Evolutionary conservation across 768 basidiomycete genomes (phyloP).

Genomic region (Boletus pseudo-olivaceus): DNA sequence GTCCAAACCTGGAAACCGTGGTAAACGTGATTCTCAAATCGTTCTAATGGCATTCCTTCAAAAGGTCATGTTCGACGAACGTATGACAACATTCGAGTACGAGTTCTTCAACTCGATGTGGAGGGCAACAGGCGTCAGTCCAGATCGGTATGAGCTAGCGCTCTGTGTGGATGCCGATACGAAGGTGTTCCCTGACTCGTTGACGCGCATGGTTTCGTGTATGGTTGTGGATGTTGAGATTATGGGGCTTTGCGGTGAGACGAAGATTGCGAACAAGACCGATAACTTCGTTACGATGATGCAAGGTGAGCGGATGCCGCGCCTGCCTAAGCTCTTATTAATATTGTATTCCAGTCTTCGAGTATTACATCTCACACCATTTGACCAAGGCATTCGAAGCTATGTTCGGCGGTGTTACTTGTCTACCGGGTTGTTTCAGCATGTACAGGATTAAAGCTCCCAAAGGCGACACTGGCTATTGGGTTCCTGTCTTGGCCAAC

Average conservation of each 20-base stretch:
- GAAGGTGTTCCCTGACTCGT: constrained; percentile 97
- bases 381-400: constrained; percentile 99
- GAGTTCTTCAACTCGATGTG: constrained; percentile 99
- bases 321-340: constrained; percentile 2
- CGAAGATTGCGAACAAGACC: constrained; percentile 83
- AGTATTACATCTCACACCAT: constrained; percentile 98
- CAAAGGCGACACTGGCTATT: constrained; percentile 91
- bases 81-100: constrained; percentile 99
- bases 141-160: constrained; percentile 92
- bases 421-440: constrained; percentile 98
- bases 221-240: constrained; percentile 98
- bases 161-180: constrained; percentile 98
- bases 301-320: constrained; percentile 58
- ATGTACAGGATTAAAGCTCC: constrained; percentile 99
- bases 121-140: constrained; percentile 92
- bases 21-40: constrained; percentile 98
- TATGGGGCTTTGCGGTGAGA: constrained; percentile 99
- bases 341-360: constrained; percentile 68
- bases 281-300: background rate
- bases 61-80: constrained; percentile 99
- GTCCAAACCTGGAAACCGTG: constrained; percentile 94
- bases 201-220: constrained; percentile 93
- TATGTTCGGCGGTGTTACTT: constrained; percentile 97
- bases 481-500: constrained; percentile 98
- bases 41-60: constrained; percentile 97